Percentiles rank a stretch among this genome's conserved stretches.
Evolutionary conservation across 2,329 filamentous ascomycete species (phyloP).

Genomic region (Trichophyton rubrum): DNA sequence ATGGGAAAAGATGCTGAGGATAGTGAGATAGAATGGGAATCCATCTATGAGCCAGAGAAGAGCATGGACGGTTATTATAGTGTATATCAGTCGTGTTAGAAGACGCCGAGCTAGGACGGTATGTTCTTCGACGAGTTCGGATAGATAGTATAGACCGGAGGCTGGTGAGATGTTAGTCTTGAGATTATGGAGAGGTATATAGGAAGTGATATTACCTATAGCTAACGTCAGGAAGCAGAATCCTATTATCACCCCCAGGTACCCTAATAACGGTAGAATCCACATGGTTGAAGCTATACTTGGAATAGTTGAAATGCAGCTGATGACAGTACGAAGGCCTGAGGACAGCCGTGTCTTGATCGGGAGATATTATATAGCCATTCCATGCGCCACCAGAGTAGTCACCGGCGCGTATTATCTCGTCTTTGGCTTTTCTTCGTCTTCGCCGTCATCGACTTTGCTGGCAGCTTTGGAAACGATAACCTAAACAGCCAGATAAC

Average conservation of each 20-base stretch:
- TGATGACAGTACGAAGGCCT: background rate
- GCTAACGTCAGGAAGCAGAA: slow-evolving; percentile 91
- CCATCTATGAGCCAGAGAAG: slow-evolving; percentile 68
- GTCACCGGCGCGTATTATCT: background rate
- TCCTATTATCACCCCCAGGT: slow-evolving; percentile 71
- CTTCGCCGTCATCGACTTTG: background rate
- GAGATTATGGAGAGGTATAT: slow-evolving; percentile 13
- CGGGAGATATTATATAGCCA: background rate
- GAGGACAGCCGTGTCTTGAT: background rate
- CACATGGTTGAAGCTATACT: slow-evolving; percentile 52
- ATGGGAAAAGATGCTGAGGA: slow-evolving; percentile 69
- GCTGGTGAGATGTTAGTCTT: slow-evolving; percentile 40
- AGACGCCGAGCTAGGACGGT: slow-evolving; percentile 82
- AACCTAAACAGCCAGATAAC: background rate
- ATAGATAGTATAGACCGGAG: slow-evolving; percentile 96
- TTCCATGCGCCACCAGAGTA: background rate
- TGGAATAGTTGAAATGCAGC: background rate
- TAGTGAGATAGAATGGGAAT: slow-evolving; percentile 65
- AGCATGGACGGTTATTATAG: slow-evolving; percentile 59
- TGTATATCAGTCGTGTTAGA: slow-evolving; percentile 75
- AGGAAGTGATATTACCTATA: slow-evolving; percentile 50
- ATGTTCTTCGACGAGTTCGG: slow-evolving; percentile 94
- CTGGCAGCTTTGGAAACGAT: background rate
- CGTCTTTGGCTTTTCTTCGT: background rate
- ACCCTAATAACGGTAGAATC: slow-evolving; percentile 87